Percentiles rank a stretch among this genome's conserved stretches.
Conservation (phyloP, 1,284 basidiomycete genomes). For the Tremellales sp. region DNA sequence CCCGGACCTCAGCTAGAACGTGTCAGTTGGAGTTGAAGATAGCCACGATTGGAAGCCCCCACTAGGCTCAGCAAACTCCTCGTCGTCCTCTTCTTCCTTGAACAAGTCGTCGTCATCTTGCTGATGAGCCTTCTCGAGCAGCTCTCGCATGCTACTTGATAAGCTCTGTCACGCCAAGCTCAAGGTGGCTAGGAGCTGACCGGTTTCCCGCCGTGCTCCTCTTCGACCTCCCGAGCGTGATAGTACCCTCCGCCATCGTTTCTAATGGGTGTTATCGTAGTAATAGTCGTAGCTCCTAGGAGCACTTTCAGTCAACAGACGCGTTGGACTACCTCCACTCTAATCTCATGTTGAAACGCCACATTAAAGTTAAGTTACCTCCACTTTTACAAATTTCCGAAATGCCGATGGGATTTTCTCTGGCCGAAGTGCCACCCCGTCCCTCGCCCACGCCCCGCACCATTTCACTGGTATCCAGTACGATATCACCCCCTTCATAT, state of each 20-base stretch:
- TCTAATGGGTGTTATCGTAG: not conserved
- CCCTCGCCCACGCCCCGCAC: not conserved
- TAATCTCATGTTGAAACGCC: too few species aligned
- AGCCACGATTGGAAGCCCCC: too few species aligned
- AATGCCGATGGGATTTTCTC: too few species aligned
- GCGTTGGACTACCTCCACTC: not conserved
- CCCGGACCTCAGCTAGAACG: constrained; percentile 31
- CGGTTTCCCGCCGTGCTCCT: constrained; percentile 46
- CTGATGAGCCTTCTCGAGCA: constrained; percentile 45
- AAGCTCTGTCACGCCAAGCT: not conserved
- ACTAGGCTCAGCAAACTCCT: constrained; percentile 44
- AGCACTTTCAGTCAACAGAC: too few species aligned
- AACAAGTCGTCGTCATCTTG: constrained; percentile 42
- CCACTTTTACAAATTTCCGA: too few species aligned
- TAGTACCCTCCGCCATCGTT: too few species aligned
- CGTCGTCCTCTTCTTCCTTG: constrained; percentile 41
- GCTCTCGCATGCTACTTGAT: constrained; percentile 41
- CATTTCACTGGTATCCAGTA: not conserved
- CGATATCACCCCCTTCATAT: not conserved
- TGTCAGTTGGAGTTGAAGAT: not conserved
- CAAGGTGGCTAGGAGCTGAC: constrained; percentile 12
- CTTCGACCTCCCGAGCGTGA: constrained; percentile 37
- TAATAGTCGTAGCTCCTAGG: too few species aligned
- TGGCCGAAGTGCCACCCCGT: not conserved
- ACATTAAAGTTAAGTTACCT: too few species aligned